phyloP scores from a whole-genome alignment of 768 basidiomycete genomes.

The Tricholomella constricta region DNA sequence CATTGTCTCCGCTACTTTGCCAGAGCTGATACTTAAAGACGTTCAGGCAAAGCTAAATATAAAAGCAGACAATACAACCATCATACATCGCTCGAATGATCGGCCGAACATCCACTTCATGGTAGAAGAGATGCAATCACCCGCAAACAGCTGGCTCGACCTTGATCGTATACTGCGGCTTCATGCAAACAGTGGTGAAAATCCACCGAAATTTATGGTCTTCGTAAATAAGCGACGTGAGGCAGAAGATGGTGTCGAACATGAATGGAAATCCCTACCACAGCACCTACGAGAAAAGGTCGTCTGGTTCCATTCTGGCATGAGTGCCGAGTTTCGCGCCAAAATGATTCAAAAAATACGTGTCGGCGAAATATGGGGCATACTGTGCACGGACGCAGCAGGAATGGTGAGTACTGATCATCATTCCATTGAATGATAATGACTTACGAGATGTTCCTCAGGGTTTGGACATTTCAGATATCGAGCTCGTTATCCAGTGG shows the following conservation, averaged over 20 bases:
- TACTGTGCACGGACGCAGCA: conserved; percentile 14
- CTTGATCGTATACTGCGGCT: not conserved
- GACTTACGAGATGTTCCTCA: not conserved
- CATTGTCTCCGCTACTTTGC: conserved; percentile 24
- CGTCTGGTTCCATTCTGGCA: conserved; percentile 22
- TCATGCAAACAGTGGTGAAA: not conserved
- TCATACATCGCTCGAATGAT: conserved; percentile 10
- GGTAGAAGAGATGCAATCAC: conserved; percentile 4
- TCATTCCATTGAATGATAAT: not conserved
- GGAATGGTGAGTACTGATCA: conserved; percentile 14
- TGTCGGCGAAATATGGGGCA: conserved; percentile 14
- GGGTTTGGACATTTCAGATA: conserved; percentile 15
- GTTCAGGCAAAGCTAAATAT: conserved; percentile 13
- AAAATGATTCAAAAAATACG: conserved; percentile 6
- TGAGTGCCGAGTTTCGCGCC: conserved; percentile 8
- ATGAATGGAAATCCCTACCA: not conserved
- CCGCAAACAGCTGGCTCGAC: not conserved
- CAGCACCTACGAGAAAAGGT: not conserved
- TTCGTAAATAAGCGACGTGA: conserved; percentile 9
- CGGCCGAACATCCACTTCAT: conserved; percentile 8
- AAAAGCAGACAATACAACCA: not conserved
- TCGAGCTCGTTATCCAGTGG: conserved; percentile 19
- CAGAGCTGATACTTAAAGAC: conserved; percentile 12
- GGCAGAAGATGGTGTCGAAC: not conserved
- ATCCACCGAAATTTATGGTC: conserved; percentile 2